phyloP scores from a whole-genome alignment of 2,329 filamentous ascomycete species.

The Aureobasidium subglaciale region DNA sequence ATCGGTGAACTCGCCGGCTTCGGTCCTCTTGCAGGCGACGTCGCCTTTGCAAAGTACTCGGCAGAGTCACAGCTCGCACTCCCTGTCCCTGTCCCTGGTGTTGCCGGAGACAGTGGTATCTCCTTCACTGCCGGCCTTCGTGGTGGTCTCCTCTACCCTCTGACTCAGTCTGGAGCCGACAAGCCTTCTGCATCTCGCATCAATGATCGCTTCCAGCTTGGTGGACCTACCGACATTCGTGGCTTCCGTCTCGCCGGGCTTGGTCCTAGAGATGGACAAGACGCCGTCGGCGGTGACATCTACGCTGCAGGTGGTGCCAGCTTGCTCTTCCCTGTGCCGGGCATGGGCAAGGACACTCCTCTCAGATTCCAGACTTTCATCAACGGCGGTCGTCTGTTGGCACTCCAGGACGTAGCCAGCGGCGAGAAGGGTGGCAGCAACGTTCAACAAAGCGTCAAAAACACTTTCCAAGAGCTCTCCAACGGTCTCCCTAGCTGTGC shows the following conservation, averaged over 20 bases:
- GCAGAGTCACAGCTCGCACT: slow-evolving; percentile 71
- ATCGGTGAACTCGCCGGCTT: slow-evolving; percentile 79
- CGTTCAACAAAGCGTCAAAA: slow-evolving; percentile 49
- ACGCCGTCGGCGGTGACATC: slow-evolving; percentile 84
- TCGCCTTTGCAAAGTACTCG: slow-evolving; percentile 91
- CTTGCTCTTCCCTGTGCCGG: slow-evolving; percentile 76
- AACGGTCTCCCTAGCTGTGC: slow-evolving; percentile 76
- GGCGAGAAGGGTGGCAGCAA: slow-evolving; percentile 41
- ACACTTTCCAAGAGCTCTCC: slow-evolving; percentile 62
- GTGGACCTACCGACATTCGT: slow-evolving; percentile 87
- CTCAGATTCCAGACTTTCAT: slow-evolving; percentile 84
- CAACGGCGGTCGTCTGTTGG: slow-evolving; percentile 79
- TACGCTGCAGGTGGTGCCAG: slow-evolving; percentile 86
- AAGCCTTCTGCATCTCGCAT: slow-evolving; percentile 64
- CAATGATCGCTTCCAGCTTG: slow-evolving; percentile 92
- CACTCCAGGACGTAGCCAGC: slow-evolving; percentile 50
- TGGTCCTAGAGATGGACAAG: slow-evolving; percentile 76
- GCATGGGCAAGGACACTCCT: slow-evolving; percentile 72
- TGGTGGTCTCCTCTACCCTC: slow-evolving; percentile 74
- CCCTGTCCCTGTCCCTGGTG: slow-evolving; percentile 63
- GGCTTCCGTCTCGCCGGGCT: slow-evolving; percentile 87
- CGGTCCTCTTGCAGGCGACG: slow-evolving; percentile 77
- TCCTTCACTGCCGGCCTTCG: slow-evolving; percentile 77
- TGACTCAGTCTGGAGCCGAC: slow-evolving; percentile 54
- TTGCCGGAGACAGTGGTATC: slow-evolving; percentile 65